Base-by-base conservation (phyloP, 2,329 filamentous ascomycete species). In the Ophiostoma triangulosporum region DNA sequence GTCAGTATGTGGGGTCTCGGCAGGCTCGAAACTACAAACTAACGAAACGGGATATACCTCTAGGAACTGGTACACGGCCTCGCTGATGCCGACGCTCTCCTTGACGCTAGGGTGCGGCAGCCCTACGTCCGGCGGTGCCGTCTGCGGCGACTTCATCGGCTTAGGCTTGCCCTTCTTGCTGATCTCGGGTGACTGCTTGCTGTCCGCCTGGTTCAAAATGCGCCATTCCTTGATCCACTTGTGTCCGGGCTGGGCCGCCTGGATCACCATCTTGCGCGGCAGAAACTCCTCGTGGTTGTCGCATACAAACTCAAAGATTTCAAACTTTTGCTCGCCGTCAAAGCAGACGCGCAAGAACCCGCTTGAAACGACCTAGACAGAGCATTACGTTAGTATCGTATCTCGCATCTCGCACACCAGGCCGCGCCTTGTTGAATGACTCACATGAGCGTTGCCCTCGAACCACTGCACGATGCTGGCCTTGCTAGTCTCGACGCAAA, bases 401-500 rank as follows among this genome's bases (percentile, higher is more conserved):
- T 20, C 12, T 6, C 12, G 29, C 29, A 31, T 31, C 15, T 3
- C 5, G 17, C 8, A 33, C n/a, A 48, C n/a, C n/a, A n/a, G n/a
- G n/a, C n/a, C n/a, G n/a, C n/a, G n/a, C n/a, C n/a, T n/a, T n/a
- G n/a, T n/a, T n/a, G n/a, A n/a, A n/a, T n/a, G n/a, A 73, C 80
- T 68, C 74, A 91, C 86, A 64, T 93, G 88, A 56, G 84, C 86
- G 51, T 84, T 85, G 57, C 85, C 88, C 51, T 86, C 80, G 63
- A 91, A 96, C 79, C 87, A 94, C 65, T 95, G 94, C 5, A 93
- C 84, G 54, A 97, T 80, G 62, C 81, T 93, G 26, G 88, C 82
- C 62, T 81, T 86, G 24, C 72, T 71, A 63, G 87, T 88, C 60
- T 88, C 84, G 22, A 96, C 83, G 60, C 83, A 83, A 62, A 86